phyloP scores from a whole-genome alignment of 2,329 filamentous ascomycete genomes.

The Aspergillus japonicus region DNA sequence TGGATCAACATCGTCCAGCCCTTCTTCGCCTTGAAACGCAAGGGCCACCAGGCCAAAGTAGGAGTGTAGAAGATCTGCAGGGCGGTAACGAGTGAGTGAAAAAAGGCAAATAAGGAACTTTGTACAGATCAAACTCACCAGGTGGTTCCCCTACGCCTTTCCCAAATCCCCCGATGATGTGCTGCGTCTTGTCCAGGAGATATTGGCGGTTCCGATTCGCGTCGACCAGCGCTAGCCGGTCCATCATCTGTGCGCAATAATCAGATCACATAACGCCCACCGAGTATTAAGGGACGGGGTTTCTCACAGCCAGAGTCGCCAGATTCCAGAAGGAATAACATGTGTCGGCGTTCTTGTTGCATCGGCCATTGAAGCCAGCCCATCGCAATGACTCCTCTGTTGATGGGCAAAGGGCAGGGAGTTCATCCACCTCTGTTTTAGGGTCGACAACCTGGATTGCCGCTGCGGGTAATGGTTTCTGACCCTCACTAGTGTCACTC shows the following conservation, averaged over 20 bases:
- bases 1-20: slow-evolving; percentile 70
- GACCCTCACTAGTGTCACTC: slow-evolving; percentile 13
- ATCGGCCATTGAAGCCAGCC: slow-evolving; percentile 83
- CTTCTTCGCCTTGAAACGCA: slow-evolving; percentile 67
- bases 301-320: slow-evolving; percentile 57
- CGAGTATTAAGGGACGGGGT: neutral
- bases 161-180: slow-evolving; percentile 79
- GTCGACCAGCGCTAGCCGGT: slow-evolving; percentile 59
- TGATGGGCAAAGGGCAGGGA: slow-evolving; percentile 27
- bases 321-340: slow-evolving; percentile 95
- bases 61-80: slow-evolving; percentile 74
- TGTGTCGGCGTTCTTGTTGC: slow-evolving; percentile 89
- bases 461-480: neutral
- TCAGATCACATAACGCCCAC: slow-evolving; percentile 15
- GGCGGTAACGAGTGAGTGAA: slow-evolving; percentile 19
- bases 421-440: slow-evolving; percentile 26
- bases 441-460: slow-evolving; percentile 16
- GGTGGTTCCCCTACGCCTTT: slow-evolving; percentile 68
- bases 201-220: slow-evolving; percentile 66
- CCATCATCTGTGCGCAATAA: slow-evolving; percentile 55
- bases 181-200: slow-evolving; percentile 81
- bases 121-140: slow-evolving; percentile 46
- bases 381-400: slow-evolving; percentile 43
- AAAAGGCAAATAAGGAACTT: neutral
- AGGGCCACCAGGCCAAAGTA: slow-evolving; percentile 84